Base-by-base conservation (phyloP, 495 filamentous ascomycete species). In the Penicillium goetzii region DNA sequence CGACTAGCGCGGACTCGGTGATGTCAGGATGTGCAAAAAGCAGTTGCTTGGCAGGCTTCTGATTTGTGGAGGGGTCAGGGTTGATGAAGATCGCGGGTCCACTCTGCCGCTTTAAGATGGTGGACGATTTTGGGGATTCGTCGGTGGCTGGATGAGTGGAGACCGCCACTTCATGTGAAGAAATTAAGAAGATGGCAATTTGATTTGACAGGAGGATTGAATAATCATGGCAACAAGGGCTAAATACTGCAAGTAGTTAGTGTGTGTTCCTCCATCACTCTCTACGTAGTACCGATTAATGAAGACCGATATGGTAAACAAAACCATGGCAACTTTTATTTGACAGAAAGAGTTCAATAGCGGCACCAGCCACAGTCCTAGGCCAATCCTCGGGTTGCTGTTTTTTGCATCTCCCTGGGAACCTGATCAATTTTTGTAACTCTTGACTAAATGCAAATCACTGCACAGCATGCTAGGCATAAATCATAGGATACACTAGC, bases 131-230 rank as follows among this genome's bases (percentile, higher is more conserved):
- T 28, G 8, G 28, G 25, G 47, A 26, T n/a, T 30, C 23, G 25
- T 26, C 25, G 25, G 47, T 51, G 47, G 23, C 43, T 47, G 43
- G 19, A 47, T 12, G 10, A 51, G 47, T 51, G 47, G 47, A 9
- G 26, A 28, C 25, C 56, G 56, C 41, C 41, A 49, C 56, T 40
- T n/a, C 56, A 58, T 58, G 56, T 60, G 58, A 52, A 36, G 58
- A 26, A n/a, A 30, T 38, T 26, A 21, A 43, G 19, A 19, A 10
- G 19, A 25, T 25, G 43, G 21, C 19, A 12, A 21, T 11, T 14
- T 11, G 7, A 23, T 47, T 47, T 23, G 43, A 43, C 41, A 43
- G 40, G 40, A 4, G 36, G 12, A 14, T 43, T 36, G 38, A 56
- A 23, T 41, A 15, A 17, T 17, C 9, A 3, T 34, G 7, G 12